Percentiles rank a stretch among this genome's conserved stretches.
Conservation (phyloP, 129 eudicot genomes). For the Artemisia argyi region DNA sequence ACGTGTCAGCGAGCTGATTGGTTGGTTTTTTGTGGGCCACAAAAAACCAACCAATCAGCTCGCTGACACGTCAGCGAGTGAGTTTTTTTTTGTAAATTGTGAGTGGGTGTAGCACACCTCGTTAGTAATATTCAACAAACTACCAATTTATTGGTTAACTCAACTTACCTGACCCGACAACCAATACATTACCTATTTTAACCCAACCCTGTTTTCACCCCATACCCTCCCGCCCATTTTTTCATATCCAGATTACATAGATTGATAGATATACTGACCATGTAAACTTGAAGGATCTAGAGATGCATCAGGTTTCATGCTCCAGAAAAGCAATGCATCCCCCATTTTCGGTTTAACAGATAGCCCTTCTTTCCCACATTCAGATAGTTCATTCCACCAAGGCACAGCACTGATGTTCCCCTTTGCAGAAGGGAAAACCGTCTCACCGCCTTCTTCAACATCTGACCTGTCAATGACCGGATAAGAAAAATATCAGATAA, state of each 20-base stretch:
- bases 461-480: constrained; percentile 62
- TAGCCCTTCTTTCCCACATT: constrained; percentile 80
- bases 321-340: constrained; percentile 97
- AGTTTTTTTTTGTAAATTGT: too few species aligned
- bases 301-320: constrained; percentile 86
- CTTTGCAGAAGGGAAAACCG: constrained; percentile 85
- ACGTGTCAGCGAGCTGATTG: too few species aligned
- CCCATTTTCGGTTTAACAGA: constrained; percentile 95
- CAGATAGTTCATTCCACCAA: constrained; percentile 78
- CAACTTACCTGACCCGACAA: not conserved
- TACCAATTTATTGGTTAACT: not conserved
- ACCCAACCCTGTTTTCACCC: not conserved
- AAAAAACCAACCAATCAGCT: too few species aligned
- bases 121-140: too few species aligned
- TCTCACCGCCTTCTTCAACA: constrained; percentile 99
- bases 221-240: not conserved
- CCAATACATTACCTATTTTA: not conserved
- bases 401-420: constrained; percentile 80
- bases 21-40: too few species aligned
- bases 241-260: not conserved
- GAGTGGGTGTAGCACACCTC: too few species aligned
- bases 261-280: constrained; percentile 51
- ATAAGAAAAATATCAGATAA: not conserved
- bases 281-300: constrained; percentile 85
- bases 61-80: too few species aligned